These are phyloP conservation scores for Diplosphaera chodatii DNA, from an alignment of 139 green algal genomes.

Conservation along the genomic window DNA sequence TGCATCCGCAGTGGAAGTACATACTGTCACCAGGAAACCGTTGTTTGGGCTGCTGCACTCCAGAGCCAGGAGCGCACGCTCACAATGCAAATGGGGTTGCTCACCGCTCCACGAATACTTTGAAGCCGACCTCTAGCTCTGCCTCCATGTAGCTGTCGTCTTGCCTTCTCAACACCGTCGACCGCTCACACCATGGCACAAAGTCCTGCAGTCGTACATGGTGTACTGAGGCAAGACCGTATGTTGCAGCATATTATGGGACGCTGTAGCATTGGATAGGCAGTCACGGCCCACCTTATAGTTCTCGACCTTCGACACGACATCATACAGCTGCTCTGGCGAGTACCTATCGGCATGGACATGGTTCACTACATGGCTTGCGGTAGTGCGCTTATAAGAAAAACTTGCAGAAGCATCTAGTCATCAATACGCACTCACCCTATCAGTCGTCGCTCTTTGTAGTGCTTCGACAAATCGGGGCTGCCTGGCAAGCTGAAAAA, in stretches of 20 bases:
- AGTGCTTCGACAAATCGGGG: slow-evolving; percentile 22
- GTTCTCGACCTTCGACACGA: slow-evolving; percentile 75
- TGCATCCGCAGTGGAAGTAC: slow-evolving; percentile 9
- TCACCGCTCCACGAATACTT: slow-evolving; percentile 64
- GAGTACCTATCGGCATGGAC: slow-evolving; percentile 43
- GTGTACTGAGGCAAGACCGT: too few relatives aligned
- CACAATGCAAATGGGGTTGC: background rate
- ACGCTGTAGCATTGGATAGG: background rate
- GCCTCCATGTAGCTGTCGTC: slow-evolving; percentile 64
- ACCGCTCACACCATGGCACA: slow-evolving; percentile 82
- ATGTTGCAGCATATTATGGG: too few relatives aligned
- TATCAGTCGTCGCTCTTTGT: slow-evolving; percentile 32
- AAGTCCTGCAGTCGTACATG: slow-evolving; percentile 49
- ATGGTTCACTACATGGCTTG: too few relatives aligned
- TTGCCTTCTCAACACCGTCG: slow-evolving; percentile 29
- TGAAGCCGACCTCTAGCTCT: slow-evolving; percentile 91
- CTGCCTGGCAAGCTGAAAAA: slow-evolving; percentile 11
- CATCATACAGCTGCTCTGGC: slow-evolving; percentile 72
- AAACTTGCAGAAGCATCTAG: background rate
- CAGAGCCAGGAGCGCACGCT: too few relatives aligned
- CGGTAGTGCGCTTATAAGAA: background rate
- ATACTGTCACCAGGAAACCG: background rate
- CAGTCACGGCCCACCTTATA: slow-evolving; percentile 38
- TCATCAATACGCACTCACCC: slow-evolving; percentile 8
- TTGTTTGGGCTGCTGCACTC: too few relatives aligned